Base-by-base conservation (phyloP, 176 grass and related monocot genomes). In the Triticum timopheevii region DNA sequence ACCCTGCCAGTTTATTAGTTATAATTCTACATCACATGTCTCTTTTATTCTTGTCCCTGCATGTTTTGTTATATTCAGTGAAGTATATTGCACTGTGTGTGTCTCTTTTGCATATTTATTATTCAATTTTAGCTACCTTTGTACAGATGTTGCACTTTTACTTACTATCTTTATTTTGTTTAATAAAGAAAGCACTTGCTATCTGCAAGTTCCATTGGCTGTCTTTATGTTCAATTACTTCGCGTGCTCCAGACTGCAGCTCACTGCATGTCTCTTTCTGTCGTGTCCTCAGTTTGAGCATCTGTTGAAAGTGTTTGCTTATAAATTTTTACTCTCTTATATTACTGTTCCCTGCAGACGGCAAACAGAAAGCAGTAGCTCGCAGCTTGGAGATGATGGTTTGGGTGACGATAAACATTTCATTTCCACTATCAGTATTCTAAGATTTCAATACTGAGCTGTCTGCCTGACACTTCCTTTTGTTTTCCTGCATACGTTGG, bases 331-430 rank as follows among this genome's bases (percentile, higher is more conserved):
- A 65, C 67, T 16, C 76, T 65, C 73, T 81, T 44, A 33, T 38
- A 40, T 42, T 39, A 10, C 70, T 25, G 6, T 30, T 76, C 25
- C 47, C 50, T 89, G 62, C 94, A 95, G 94, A 40, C 87, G 56
- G 83, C 82, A 90, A 23, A 85, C 54, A 72, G 94, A 93, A 83
- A 91, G 36, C 61, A 84, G 52, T 68, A 58, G 24, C 72, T 87
- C 70, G 8, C 78, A 86, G 61, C 80, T 83, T 69, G 80, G 79
- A 83, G 79, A 86, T 81, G 67, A 82, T 77, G 87, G 58, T 88
- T 49, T 76, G 80, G 88, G 69, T 87, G 82, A 83, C 70, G 80
- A 72, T 68, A 67, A 87, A 74, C 5, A 36, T 12, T 83, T 85
- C 77, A 66, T 47, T 83, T 89, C 16, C 73, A 80, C 22, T 83